Evolutionary conservation across 352 stramenopile species (phyloP).

Genomic region (Pythium myriotylum): DNA sequence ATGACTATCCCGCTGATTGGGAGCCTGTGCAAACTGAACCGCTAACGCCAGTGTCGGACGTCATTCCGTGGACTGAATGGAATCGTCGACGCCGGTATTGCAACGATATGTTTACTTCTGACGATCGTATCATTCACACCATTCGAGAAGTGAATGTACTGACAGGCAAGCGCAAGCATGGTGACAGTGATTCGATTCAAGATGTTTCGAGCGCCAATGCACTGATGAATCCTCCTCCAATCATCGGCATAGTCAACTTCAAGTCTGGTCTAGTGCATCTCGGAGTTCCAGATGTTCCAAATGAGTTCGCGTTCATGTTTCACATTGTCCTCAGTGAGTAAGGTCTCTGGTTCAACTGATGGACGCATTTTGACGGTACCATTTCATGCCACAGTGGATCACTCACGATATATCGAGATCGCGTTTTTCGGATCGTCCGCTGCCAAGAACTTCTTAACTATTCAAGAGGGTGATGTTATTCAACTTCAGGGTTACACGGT

Average conservation of each 20-base stretch:
- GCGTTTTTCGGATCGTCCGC: constrained; percentile 74
- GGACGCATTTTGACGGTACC: not conserved
- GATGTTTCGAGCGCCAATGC: not conserved
- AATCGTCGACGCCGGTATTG: constrained; percentile 29
- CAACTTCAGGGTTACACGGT: constrained; percentile 49
- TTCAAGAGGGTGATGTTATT: constrained; percentile 66
- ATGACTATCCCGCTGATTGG: constrained; percentile 59
- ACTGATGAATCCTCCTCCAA: constrained; percentile 25
- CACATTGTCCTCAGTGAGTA: constrained; percentile 54
- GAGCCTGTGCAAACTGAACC: constrained; percentile 18
- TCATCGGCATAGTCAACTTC: constrained; percentile 55
- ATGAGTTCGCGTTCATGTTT: constrained; percentile 72
- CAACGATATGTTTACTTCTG: constrained; percentile 19
- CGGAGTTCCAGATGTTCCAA: constrained; percentile 38
- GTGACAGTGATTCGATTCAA: not conserved
- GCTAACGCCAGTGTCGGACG: constrained; percentile 9
- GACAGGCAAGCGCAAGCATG: constrained; percentile 15
- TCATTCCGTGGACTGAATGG: constrained; percentile 23
- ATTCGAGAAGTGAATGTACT: constrained; percentile 22
- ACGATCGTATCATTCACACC: constrained; percentile 18
- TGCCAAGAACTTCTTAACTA: constrained; percentile 48
- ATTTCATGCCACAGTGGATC: constrained; percentile 39
- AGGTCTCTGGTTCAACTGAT: not conserved
- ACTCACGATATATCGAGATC: constrained; percentile 42
- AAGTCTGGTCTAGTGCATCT: constrained; percentile 62